Base-by-base conservation (phyloP, 306 rosid species). In the Psophocarpus tetragonolobus region DNA sequence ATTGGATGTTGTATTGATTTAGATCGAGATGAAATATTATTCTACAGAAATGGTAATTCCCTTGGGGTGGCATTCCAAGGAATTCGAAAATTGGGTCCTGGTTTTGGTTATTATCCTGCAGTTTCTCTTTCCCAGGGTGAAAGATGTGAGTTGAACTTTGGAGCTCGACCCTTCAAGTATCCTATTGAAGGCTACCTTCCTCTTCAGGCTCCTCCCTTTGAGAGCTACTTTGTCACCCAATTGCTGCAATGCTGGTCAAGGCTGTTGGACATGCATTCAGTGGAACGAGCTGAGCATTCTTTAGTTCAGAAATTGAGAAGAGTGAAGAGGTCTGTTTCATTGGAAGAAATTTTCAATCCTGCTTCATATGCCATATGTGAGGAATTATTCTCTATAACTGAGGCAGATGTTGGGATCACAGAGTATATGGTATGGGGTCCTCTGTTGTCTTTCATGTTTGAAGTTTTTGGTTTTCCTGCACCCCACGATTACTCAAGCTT, bases 1-100 rank as follows among this genome's bases (percentile, higher is more conserved):
- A 95, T 95, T 66, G 99, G 99, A 54, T 95, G 99, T 76, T 95
- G 99, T 88, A 91, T 95, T 82, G 97, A 95, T 88, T 89, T 95
- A 83, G 97, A 91, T 60, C 72, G 39, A 69, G 84, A 88, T 83
- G 97, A 95, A 87, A 92, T 95, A 71, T 77, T 88, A 23, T 95
- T 95, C 88, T 91, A 74, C 67, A 86, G 97, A 84, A 95, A 95
- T 80, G 99, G 99, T 35, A 82, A 84, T 79, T 81, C 97, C 33
- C 98, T 95, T 71, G 97, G 98, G 78, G 87, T 90, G 84, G 99
- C 99, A 65, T 95, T 92, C 83, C 76, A 41, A 71, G 97, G 96
- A 73, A 87, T 95, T 72, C 96, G 91, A 35, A 88, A 92, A 77
- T 87, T 90, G 97, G 88, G 89, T 68, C 94, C 88, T 77, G 94